phyloP scores from a whole-genome alignment of 192 early-diverging fungal species.

The Diversispora epigaea region DNA sequence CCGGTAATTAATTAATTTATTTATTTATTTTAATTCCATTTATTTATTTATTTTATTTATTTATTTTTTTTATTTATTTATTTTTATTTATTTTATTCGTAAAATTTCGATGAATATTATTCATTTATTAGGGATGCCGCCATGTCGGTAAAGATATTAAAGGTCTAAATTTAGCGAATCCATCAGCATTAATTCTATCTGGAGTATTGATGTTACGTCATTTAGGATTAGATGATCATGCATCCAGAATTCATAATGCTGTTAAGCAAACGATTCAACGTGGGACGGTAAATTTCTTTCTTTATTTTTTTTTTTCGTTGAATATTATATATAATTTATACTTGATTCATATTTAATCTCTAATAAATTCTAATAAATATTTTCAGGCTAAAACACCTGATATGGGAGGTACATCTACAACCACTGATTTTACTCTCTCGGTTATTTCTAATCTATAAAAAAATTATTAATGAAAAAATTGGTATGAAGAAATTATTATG shows the following conservation, averaged over 20 bases:
- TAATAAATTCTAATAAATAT: too few species aligned
- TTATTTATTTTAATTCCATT: slow-evolving; percentile 24
- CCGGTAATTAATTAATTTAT: slow-evolving; percentile 54
- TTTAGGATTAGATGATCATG: slow-evolving; percentile 85
- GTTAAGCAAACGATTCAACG: slow-evolving; percentile 84
- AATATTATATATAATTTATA: background rate
- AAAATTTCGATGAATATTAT: background rate
- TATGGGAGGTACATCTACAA: slow-evolving; percentile 81
- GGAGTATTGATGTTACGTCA: slow-evolving; percentile 96
- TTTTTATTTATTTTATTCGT: background rate
- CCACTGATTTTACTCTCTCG: slow-evolving; percentile 92
- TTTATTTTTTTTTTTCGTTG: background rate
- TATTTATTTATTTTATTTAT: background rate
- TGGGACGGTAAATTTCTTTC: slow-evolving; percentile 49
- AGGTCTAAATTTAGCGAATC: slow-evolving; percentile 95
- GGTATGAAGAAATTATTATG: too few species aligned
- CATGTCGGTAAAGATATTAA: slow-evolving; percentile 97
- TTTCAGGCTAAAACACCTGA: slow-evolving; percentile 67
- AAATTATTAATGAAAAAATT: background rate
- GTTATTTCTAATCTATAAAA: slow-evolving; percentile 58
- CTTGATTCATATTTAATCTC: background rate
- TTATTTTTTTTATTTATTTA: background rate
- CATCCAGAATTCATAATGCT: slow-evolving; percentile 87
- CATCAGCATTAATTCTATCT: slow-evolving; percentile 88
- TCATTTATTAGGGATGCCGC: slow-evolving; percentile 72